Percentiles rank a stretch among this genome's conserved stretches.
Evolutionary conservation across 345 rosid species (phyloP).

Genomic region (Turritis glabra): DNA sequence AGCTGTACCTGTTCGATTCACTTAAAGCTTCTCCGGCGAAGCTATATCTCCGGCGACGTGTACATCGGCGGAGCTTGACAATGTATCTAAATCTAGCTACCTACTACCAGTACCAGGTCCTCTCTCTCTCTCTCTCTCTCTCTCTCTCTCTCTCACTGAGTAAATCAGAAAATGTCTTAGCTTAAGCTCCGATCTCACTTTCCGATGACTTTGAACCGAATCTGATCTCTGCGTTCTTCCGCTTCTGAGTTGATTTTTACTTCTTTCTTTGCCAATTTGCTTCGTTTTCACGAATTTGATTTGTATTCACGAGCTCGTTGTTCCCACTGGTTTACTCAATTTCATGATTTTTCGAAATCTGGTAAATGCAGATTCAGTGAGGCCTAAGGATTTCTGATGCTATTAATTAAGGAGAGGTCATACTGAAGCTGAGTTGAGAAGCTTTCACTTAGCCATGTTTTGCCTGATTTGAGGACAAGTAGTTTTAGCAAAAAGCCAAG

Average conservation of each 20-base stretch:
- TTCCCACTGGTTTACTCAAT: not conserved
- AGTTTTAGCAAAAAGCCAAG: not conserved
- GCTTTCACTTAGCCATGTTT: not conserved
- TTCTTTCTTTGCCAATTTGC: not conserved
- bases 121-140: not conserved
- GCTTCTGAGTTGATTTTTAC: too few species aligned
- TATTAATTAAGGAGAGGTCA: not conserved
- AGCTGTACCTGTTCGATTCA: constrained; percentile 25
- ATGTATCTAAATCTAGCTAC: constrained; percentile 10
- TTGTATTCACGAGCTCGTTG: not conserved
- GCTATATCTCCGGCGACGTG: constrained; percentile 17
- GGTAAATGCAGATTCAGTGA: constrained; percentile 20
- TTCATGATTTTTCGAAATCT: not conserved
- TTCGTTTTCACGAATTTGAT: not conserved
- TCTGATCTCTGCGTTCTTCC: not conserved
- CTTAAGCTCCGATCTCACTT: constrained; percentile 32
- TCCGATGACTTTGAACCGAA: constrained; percentile 13
- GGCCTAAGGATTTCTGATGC: not conserved
- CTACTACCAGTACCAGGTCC: constrained; percentile 33
- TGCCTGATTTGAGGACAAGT: constrained; percentile 4
- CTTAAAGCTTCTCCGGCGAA: constrained; percentile 27
- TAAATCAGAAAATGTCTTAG: constrained; percentile 3
- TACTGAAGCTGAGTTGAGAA: constrained; percentile 5
- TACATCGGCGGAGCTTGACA: not conserved
- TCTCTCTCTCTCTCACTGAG: constrained; percentile 21